Evolutionary conservation across 441 rosid species (phyloP).

Genomic region (Raphanus hybrid): DNA sequence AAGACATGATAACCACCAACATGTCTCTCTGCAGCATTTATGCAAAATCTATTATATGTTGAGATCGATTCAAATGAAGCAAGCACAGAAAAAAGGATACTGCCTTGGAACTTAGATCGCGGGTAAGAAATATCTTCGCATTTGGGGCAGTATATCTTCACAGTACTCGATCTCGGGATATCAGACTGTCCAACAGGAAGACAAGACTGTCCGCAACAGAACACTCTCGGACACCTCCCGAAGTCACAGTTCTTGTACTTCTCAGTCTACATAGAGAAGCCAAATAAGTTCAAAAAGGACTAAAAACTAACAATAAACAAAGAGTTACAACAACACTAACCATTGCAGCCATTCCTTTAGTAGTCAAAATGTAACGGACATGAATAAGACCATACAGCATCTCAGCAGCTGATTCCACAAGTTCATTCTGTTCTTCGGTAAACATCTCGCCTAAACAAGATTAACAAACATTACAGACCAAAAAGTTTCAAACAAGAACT

Average conservation of each 20-base stretch:
- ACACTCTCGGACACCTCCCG: conserved; percentile 80
- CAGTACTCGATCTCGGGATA: conserved; percentile 75
- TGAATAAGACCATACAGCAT: conserved; percentile 96
- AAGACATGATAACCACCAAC: conserved; percentile 27
- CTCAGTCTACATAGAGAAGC: conserved; percentile 55
- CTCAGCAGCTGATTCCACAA: conserved; percentile 97
- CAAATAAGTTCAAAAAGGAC: neutral
- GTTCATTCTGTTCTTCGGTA: conserved; percentile 95
- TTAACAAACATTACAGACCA: neutral
- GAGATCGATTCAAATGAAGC: neutral
- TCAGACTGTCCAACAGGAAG: conserved; percentile 85
- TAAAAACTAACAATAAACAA: neutral
- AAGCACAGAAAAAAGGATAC: conserved; percentile 63
- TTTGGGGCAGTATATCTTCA: conserved; percentile 76
- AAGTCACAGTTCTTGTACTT: conserved; percentile 78
- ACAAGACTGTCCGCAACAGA: conserved; percentile 80
- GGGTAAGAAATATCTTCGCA: conserved; percentile 81
- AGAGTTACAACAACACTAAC: conserved; percentile 41
- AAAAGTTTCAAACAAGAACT: neutral
- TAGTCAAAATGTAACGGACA: conserved; percentile 84
- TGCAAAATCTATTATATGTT: neutral
- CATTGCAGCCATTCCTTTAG: conserved; percentile 97
- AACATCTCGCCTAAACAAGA: conserved; percentile 76
- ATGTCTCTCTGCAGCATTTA: neutral
- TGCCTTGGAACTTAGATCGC: conserved; percentile 85